Percentiles rank a stretch among this genome's conserved stretches.
Evolutionary conservation across 352 stramenopile species (phyloP).

Genomic region (Pythium rishiriense): DNA sequence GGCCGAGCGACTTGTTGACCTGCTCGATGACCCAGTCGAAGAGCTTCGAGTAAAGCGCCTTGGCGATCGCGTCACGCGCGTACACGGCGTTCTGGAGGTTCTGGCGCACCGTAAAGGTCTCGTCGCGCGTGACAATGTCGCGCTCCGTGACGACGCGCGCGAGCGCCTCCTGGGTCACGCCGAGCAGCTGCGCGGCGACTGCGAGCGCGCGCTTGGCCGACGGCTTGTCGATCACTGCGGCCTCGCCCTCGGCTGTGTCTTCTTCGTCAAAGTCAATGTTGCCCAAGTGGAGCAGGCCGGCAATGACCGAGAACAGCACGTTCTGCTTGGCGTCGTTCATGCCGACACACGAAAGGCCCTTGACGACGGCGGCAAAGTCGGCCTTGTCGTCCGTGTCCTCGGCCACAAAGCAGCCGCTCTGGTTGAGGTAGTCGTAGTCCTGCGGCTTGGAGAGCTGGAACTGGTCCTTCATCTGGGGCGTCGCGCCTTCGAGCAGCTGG

Average conservation of each 20-base stretch:
- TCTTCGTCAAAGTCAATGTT: slow-evolving; percentile 95
- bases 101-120: slow-evolving; percentile 81
- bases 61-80: slow-evolving; percentile 91
- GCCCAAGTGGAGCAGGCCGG: slow-evolving; percentile 94
- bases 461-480: slow-evolving; percentile 44
- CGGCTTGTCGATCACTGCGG: slow-evolving; percentile 69
- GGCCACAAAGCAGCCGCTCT: slow-evolving; percentile 91
- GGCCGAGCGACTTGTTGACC: slow-evolving; percentile 87
- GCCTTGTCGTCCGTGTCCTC: slow-evolving; percentile 91
- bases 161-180: slow-evolving; percentile 62
- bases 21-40: slow-evolving; percentile 94
- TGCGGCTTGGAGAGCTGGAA: slow-evolving; percentile 75
- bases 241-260: slow-evolving; percentile 79
- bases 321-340: slow-evolving; percentile 71
- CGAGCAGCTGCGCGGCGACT: slow-evolving; percentile 60
- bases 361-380: slow-evolving; percentile 76
- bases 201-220: slow-evolving; percentile 62
- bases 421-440: slow-evolving; percentile 94
- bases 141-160: slow-evolving; percentile 82
- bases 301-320: slow-evolving; percentile 91
- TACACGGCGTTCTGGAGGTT: slow-evolving; percentile 86
- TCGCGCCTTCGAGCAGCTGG: slow-evolving; percentile 82
- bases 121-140: slow-evolving; percentile 85
- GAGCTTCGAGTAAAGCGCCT: slow-evolving; percentile 91
- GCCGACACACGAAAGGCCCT: slow-evolving; percentile 73